These are phyloP conservation scores for Quercus agrifolia DNA, from an alignment of 306 rosid genomes.

Conservation along the genomic window DNA sequence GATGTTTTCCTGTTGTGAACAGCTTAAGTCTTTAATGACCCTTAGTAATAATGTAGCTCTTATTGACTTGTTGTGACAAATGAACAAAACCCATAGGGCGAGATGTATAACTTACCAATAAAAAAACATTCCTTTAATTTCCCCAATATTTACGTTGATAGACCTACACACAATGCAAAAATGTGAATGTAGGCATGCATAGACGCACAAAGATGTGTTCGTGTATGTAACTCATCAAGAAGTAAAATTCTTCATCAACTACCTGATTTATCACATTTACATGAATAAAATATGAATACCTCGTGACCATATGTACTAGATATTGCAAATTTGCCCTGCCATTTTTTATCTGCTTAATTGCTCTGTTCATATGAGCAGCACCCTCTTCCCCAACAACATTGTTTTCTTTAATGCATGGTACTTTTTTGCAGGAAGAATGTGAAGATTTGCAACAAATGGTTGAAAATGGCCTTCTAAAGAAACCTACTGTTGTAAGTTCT, in stretches of 20 bases:
- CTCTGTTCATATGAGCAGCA: neutral
- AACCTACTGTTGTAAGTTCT: constrained; percentile 59
- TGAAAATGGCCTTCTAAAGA: constrained; percentile 33
- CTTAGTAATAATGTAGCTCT: no score
- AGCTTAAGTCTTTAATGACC: no score
- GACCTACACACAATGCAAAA: neutral
- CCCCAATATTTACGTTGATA: neutral
- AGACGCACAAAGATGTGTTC: neutral
- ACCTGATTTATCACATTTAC: neutral
- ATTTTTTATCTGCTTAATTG: neutral
- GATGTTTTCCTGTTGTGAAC: no score
- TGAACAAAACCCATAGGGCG: no score
- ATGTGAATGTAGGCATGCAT: neutral
- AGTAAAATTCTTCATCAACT: neutral
- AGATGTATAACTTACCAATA: no score
- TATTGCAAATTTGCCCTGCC: neutral
- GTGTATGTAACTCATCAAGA: neutral
- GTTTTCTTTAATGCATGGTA: constrained; percentile 6
- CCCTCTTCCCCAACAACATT: neutral
- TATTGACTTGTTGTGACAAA: no score
- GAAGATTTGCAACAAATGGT: constrained; percentile 51
- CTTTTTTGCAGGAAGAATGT: constrained; percentile 65
- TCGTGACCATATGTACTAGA: neutral
- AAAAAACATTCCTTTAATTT: neutral
- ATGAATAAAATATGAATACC: neutral